Base-by-base conservation (phyloP, 257 asterid species). In the Nicotiana noctiflora region DNA sequence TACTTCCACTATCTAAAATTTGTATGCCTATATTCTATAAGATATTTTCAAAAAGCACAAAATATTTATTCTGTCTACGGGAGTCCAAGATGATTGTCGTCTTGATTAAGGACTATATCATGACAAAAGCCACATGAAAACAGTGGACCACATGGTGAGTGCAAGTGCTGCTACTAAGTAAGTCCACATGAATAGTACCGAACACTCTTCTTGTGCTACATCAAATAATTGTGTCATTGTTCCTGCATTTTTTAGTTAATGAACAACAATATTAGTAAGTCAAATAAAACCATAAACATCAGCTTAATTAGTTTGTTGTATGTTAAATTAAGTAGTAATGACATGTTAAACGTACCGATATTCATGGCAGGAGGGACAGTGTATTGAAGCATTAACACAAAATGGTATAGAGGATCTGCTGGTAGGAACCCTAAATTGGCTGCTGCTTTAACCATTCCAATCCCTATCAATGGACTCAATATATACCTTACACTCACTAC, bases 331-430 rank as follows among this genome's bases (percentile, higher is more conserved):
- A 34, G 2, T 67, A 44, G 44, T 6, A 86, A 37, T 19, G 55
- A 68, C 12, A 34, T n/a, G 5, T n/a, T 4, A 3, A 40, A 44
- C 77, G 23, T 72, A 92, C 99, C 93, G 2, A 96, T 89, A 82
- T 84, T 92, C 97, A 92, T 96, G 65, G 98, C 98, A 3, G 99
- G 99, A 64, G 99, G 99, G 31, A 94, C 82, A 63, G 94, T 80
- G 86, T 86, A 96, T 85, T 96, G 99, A 74, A 91, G 81, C 93
- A 96, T 83, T 70, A 96, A 91, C 84, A 94, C 92, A 55, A 94
- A 96, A 31, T 87, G 98, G 86, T 81, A 96, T 17, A 96, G 90
- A 31, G 98, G 99, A 84, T 96, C 98, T 17, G 88, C 21, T 2
- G 98, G 97, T 59, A 96, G 91, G 85, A 91, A 87, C 6, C 98